Evolutionary conservation across 208 protist species (phyloP).

Genomic region (Novymonas esmeraldas): DNA sequence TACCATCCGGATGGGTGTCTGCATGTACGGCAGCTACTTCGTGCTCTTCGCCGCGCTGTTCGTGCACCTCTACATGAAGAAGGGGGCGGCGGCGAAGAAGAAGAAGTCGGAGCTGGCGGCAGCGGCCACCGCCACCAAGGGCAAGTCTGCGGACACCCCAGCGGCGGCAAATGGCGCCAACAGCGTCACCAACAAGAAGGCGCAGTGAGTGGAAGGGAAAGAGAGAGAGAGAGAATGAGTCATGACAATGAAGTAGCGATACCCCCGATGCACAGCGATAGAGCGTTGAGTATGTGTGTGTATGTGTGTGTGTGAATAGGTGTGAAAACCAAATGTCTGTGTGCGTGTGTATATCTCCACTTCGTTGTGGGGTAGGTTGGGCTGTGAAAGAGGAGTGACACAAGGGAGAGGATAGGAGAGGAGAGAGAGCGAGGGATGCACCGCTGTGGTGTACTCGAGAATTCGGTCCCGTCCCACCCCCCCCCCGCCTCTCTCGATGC

Average conservation of each 20-base stretch:
- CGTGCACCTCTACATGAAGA: slow-evolving; percentile 37
- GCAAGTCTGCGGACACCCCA: neutral
- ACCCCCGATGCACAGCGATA: too few species aligned
- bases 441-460: too few species aligned
- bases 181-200: slow-evolving; percentile 10
- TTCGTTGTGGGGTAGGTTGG: too few species aligned
- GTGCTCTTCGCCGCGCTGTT: slow-evolving; percentile 88
- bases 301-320: neutral
- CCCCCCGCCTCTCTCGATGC: too few species aligned
- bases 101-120: neutral
- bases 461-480: too few species aligned
- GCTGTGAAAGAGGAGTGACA: too few species aligned
- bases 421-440: too few species aligned
- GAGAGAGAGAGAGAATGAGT: too few species aligned
- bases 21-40: slow-evolving; percentile 92
- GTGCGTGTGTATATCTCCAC: too few species aligned
- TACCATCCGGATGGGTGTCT: slow-evolving; percentile 56
- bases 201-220: neutral
- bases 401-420: too few species aligned
- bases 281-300: neutral
- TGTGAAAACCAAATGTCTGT: neutral
- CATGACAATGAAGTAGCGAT: too few species aligned
- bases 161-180: neutral
- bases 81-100: slow-evolving; percentile 14
- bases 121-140: neutral